Percentiles rank a stretch among this genome's conserved stretches.
Evolutionary conservation across 805 yeast genomes (phyloP).

Genomic region (Lachancea lanzarotensis): DNA sequence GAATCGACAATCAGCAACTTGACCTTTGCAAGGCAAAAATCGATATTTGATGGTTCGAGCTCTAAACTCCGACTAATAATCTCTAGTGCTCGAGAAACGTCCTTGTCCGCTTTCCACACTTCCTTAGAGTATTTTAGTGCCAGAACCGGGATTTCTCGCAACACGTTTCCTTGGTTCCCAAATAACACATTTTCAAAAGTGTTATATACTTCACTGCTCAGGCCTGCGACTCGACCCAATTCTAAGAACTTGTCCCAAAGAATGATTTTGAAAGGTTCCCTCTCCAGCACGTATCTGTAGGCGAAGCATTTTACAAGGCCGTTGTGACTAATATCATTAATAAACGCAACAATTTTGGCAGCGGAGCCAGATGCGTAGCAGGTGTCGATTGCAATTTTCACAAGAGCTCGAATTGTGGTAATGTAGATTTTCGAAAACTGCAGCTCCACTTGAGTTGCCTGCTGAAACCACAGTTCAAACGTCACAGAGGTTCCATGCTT

Average conservation of each 20-base stretch:
- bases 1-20: slow-evolving; percentile 47
- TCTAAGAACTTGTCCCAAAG: slow-evolving; percentile 46
- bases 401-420: slow-evolving; percentile 48
- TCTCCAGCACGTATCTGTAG: slow-evolving; percentile 36
- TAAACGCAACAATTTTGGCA: slow-evolving; percentile 15
- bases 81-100: slow-evolving; percentile 45
- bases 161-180: slow-evolving; percentile 18
- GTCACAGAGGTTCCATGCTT: slow-evolving; percentile 35
- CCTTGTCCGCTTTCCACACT: slow-evolving; percentile 44
- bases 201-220: slow-evolving; percentile 31
- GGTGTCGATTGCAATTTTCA: slow-evolving; percentile 35
- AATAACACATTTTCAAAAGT: slow-evolving; percentile 50
- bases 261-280: slow-evolving; percentile 40
- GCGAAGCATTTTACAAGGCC: slow-evolving; percentile 37
- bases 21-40: slow-evolving; percentile 65
- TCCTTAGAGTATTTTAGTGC: slow-evolving; percentile 71
- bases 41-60: slow-evolving; percentile 41
- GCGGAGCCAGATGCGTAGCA: slow-evolving; percentile 21
- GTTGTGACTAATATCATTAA: slow-evolving; percentile 15
- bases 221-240: slow-evolving; percentile 30
- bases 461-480: slow-evolving; percentile 46
- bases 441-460: slow-evolving; percentile 48
- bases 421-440: slow-evolving; percentile 33
- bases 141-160: slow-evolving; percentile 46
- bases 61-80: slow-evolving; percentile 46